Base-by-base conservation (phyloP, 1,139 yeast genomes). In the Yamadazyma siamensis region DNA sequence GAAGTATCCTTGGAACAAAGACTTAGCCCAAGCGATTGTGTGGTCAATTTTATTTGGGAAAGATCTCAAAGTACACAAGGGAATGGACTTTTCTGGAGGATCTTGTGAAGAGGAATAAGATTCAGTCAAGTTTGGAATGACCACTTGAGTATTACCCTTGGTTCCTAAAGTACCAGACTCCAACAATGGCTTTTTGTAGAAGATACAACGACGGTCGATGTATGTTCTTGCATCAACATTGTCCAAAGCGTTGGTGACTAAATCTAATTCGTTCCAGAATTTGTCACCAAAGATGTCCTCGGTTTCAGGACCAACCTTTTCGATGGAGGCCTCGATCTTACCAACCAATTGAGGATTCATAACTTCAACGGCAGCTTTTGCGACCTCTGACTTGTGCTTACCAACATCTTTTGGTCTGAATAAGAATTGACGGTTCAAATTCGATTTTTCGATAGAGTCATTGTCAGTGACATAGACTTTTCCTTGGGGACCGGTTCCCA, bases 131-230 rank as follows among this genome's bases (percentile, higher is more conserved):
- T 78, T 75, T 39, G 99, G 99, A 51, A 88, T 78, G 33, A 91
- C 83, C 27, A 94, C 97, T 67, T 91, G 99, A 15, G 96, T 91
- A 54, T 91, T 91, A 59, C 98, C 98, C 65, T 94, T 91, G 17
- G 98, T 91, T 45, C 99, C 99, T 49, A 91, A 74, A 26, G 99
- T 91, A 41, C 99, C 99, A 10, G 95, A 84, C 64, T 91, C 99
- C 43, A 91, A 73, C 47, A 91, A 72, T 18, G 98, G 88, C 61
- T 89, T 89, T 53, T 80, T 77, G 76, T 75, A 91, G 56, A 88
- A 88, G 32, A 91, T 88, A 66, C 98, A 91, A 54, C 96, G 85
- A 57, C 96, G 83, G 56, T 91, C 99, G 40, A 91, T 96, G 54
- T 91, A 91, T 7, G 96, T 85, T 69, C 99, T 82, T 11, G 98